These are phyloP conservation scores for Sporisorium iseilematis-ciliati DNA, from an alignment of 1,284 basidiomycete species.

Conservation along the genomic window DNA sequence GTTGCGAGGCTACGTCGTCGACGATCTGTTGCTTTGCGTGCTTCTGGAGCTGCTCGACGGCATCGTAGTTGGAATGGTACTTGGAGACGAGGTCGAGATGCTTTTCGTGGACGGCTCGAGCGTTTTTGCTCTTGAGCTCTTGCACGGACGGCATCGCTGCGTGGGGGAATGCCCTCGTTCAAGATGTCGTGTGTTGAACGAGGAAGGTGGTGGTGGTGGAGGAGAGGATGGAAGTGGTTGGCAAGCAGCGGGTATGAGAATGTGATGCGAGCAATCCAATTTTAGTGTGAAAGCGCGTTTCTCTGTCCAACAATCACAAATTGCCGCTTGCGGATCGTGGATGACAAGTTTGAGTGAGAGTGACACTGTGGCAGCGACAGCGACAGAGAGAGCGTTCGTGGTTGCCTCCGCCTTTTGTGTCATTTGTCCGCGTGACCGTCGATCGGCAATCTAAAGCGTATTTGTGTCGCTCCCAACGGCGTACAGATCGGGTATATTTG, in stretches of 20 bases:
- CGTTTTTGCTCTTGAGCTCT: constrained; percentile 36
- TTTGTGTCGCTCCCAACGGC: too few species aligned
- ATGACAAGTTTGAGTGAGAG: too few species aligned
- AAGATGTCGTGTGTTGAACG: not conserved
- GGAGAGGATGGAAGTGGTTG: not conserved
- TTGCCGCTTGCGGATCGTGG: constrained; percentile 3
- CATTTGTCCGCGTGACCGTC: not conserved
- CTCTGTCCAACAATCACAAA: not conserved
- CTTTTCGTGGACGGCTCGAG: constrained; percentile 46
- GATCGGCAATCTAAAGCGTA: constrained; percentile 1
- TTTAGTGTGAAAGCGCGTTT: not conserved
- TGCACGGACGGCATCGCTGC: constrained; percentile 34
- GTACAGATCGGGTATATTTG: too few species aligned
- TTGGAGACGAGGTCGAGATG: constrained; percentile 47
- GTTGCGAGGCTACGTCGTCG: constrained; percentile 27
- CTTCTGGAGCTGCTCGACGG: constrained; percentile 30
- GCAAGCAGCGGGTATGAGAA: too few species aligned
- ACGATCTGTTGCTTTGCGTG: constrained; percentile 39
- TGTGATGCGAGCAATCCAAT: not conserved
- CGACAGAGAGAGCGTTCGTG: not conserved
- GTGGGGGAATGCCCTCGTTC: not conserved
- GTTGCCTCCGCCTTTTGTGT: too few species aligned
- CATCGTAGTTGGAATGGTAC: constrained; percentile 18
- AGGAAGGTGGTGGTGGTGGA: not conserved
- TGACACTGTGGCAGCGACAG: too few species aligned